These are phyloP conservation scores for Myxozyma nipponensis DNA, from an alignment of 805 yeast genomes.

Conservation along the genomic window DNA sequence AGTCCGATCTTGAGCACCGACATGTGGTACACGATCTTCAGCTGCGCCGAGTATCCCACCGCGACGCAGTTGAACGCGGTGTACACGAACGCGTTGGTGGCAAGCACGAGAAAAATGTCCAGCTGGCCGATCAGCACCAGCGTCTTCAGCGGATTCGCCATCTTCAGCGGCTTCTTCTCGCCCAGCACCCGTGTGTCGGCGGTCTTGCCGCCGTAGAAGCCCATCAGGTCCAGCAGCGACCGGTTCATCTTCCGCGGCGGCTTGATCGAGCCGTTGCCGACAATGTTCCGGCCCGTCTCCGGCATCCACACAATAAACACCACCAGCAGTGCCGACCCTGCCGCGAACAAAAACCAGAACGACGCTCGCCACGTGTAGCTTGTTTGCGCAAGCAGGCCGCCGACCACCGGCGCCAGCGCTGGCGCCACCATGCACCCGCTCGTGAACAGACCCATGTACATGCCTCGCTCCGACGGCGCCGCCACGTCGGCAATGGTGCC, in stretches of 20 bases:
- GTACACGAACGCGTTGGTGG: constrained; percentile 61
- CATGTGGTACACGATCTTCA: constrained; percentile 50
- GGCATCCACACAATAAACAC: constrained; percentile 58
- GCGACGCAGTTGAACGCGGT: constrained; percentile 67
- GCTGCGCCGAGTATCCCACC: constrained; percentile 57
- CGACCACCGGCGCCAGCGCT: constrained; percentile 58
- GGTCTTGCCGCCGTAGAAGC: not conserved
- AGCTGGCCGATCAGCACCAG: constrained; percentile 44
- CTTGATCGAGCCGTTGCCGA: constrained; percentile 57
- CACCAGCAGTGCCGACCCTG: constrained; percentile 52
- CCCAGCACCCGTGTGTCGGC: not conserved
- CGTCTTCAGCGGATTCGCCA: constrained; percentile 16
- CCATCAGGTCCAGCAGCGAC: constrained; percentile 13
- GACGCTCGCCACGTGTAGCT: constrained; percentile 81
- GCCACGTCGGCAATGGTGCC: constrained; percentile 78
- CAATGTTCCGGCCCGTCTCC: constrained; percentile 69
- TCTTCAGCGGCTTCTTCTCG: not conserved
- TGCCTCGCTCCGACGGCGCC: constrained; percentile 64
- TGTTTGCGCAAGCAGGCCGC: constrained; percentile 64
- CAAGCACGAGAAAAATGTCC: constrained; percentile 47
- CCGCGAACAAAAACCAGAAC: constrained; percentile 75
- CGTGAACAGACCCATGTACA: constrained; percentile 74
- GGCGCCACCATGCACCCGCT: constrained; percentile 80
- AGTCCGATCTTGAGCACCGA: constrained; percentile 59
- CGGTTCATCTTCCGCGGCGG: constrained; percentile 46